Base-by-base conservation (phyloP, 441 rosid species). In the Jatropha multifida region DNA sequence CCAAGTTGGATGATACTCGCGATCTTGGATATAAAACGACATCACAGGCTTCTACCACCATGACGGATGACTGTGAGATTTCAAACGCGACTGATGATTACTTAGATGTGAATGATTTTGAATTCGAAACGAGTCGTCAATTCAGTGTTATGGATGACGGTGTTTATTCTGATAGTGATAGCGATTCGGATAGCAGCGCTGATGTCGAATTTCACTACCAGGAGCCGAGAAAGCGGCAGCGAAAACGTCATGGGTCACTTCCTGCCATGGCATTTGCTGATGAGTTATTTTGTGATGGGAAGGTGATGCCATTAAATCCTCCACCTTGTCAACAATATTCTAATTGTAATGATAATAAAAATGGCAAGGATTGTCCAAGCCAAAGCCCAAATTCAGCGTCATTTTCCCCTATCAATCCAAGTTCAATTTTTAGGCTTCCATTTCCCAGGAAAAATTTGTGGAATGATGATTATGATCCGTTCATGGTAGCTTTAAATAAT, bases 391-490 rank as follows among this genome's bases (percentile, higher is more conserved):
- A 4, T 15, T 46, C 71, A n/a, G 52, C 83, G 0, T 71, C 82
- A 1, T 80, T 78, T 0, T 81, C 65, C 69, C 71, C 86, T n/a
- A 6, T 0, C 15, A 58, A 26, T 37, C 82, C 69, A 12, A 78
- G 6, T 14, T 41, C 76, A 23, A 40, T 23, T 4, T 37, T 81
- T 15, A 83, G 74, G 68, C 56, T 81, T 42, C 76, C 81, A 2
- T 82, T 86, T 66, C 32, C 69, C 7, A 77, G 76, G 40, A 77
- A 73, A 83, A 85, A 77, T 78, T 78, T 81, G 74, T 85, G 87
- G 91, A 84, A 86, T 7, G 88, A 86, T 51, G 84, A 83, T 54
- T 88, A 83, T 56, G 91, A 90, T 82, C 94, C 94, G 0, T 90
- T 88, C 85, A 63, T 61, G 81, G 87, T 17, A 37, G 91, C 91